Percentiles rank a stretch among this genome's conserved stretches.
Conservation (phyloP, 2,329 filamentous ascomycete genomes). For the Onygenales sp. region DNA sequence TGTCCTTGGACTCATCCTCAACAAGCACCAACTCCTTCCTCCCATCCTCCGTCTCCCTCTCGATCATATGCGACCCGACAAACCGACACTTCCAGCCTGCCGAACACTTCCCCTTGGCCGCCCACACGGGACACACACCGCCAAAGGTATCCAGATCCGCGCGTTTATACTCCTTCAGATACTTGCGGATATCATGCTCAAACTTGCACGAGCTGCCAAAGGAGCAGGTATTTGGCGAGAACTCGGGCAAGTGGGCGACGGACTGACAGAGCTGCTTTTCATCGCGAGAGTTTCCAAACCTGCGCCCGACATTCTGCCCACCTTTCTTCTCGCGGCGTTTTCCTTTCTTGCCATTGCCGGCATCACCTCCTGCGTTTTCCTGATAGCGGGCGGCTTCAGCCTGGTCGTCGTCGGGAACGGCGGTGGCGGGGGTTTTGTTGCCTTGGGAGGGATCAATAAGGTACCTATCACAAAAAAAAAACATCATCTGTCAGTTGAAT, state of each 20-base stretch:
- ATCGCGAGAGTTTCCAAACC: constrained; percentile 73
- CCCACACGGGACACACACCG: constrained; percentile 74
- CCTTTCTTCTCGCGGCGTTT: constrained; percentile 43
- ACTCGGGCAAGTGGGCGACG: constrained; percentile 62
- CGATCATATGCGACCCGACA: constrained; percentile 74
- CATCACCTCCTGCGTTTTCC: constrained; percentile 20
- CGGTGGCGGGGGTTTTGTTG: constrained; percentile 19
- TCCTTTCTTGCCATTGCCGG: constrained; percentile 23
- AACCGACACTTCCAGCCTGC: constrained; percentile 94
- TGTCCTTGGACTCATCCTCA: constrained; percentile 41
- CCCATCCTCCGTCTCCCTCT: constrained; percentile 68
- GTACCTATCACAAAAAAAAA: constrained; percentile 17
- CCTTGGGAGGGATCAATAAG: constrained; percentile 17
- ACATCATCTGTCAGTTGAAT: background rate
- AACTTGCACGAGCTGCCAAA: constrained; percentile 75
- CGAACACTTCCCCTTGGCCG: constrained; percentile 63
- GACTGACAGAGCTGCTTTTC: constrained; percentile 68
- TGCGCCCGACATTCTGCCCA: constrained; percentile 75
- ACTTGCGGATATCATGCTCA: constrained; percentile 76
- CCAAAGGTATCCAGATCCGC: constrained; percentile 67
- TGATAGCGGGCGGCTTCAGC: constrained; percentile 47
- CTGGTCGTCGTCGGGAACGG: constrained; percentile 45
- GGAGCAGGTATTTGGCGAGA: constrained; percentile 64
- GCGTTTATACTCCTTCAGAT: constrained; percentile 71
- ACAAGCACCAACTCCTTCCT: constrained; percentile 70